phyloP scores from a whole-genome alignment of 768 basidiomycete genomes.

The Crepidotus variabilis region DNA sequence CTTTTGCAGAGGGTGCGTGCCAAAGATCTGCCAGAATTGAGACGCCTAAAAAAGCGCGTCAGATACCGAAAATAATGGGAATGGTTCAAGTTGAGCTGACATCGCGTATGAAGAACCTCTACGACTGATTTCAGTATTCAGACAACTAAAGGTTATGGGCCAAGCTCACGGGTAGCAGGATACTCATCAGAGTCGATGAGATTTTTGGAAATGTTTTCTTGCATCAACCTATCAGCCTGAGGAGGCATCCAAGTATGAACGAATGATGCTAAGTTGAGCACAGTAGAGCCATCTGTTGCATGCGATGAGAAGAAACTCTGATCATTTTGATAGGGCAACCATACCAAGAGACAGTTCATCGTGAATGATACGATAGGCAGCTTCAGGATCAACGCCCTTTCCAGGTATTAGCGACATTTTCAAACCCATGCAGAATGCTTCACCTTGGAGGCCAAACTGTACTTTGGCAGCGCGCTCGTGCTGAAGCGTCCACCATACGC shows the following conservation, averaged over 20 bases:
- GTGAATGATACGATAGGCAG: conserved; percentile 52
- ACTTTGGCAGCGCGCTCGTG: conserved; percentile 70
- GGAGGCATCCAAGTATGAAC: conserved; percentile 62
- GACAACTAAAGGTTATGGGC: no score
- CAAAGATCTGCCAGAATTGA: conserved; percentile 59
- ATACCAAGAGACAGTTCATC: conserved; percentile 63
- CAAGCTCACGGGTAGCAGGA: conserved; percentile 49
- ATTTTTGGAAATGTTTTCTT: conserved; percentile 66
- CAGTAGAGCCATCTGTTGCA: conserved; percentile 49
- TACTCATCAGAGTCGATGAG: conserved; percentile 64
- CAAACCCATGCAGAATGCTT: neutral
- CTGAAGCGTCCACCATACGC: conserved; percentile 63
- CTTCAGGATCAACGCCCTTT: conserved; percentile 54
- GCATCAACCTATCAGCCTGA: conserved; percentile 49
- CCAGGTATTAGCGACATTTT: neutral
- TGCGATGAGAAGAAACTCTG: neutral
- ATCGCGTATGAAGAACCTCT: conserved; percentile 54
- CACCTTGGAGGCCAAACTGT: conserved; percentile 54
- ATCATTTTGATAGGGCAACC: neutral
- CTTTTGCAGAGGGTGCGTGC: conserved; percentile 61
- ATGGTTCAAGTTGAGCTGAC: no score
- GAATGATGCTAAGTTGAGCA: conserved; percentile 62
- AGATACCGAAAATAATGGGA: no score
- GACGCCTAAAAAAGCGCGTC: conserved; percentile 25
- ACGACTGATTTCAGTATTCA: neutral